A percentile compares a stretch with the other conserved stretches of the same genome.
Evolutionary conservation across 345 rosid species (phyloP).

Genomic region (Linum usitatissimum): DNA sequence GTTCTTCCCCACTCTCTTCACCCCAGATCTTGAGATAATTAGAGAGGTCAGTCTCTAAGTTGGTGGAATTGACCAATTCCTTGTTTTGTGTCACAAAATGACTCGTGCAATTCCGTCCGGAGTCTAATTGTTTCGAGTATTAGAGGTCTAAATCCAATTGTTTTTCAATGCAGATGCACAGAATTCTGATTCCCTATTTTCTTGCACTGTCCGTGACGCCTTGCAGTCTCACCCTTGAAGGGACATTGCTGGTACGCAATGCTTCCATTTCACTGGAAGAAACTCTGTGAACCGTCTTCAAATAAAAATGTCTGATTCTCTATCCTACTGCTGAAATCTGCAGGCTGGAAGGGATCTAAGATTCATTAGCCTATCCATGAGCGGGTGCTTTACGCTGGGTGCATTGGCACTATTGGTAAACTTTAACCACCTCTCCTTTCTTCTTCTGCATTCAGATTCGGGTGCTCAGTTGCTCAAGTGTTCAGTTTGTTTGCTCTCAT

Average conservation of each 20-base stretch:
- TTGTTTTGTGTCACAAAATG: not conserved
- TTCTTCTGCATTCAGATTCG: not conserved
- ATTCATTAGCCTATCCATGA: conserved; percentile 58
- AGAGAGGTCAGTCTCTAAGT: conserved; percentile 36
- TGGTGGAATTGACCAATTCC: not conserved
- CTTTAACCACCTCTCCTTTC: not conserved
- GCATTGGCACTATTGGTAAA: conserved; percentile 49
- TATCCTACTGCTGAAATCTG: not conserved
- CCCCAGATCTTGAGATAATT: conserved; percentile 48
- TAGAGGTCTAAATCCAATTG: not conserved
- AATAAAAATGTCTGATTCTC: too few relatives aligned
- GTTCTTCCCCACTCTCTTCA: conserved; percentile 63
- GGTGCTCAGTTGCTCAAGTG: not conserved
- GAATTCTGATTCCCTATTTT: conserved; percentile 54
- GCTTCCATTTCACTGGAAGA: too few relatives aligned
- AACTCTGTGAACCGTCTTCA: too few relatives aligned
- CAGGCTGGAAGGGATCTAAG: conserved; percentile 84
- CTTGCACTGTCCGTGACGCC: conserved; percentile 58
- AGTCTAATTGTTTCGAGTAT: not conserved
- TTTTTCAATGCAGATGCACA: conserved; percentile 67
- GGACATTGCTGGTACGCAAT: conserved; percentile 82
- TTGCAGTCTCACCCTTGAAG: conserved; percentile 70
- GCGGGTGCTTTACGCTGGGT: conserved; percentile 52
- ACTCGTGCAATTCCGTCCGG: too few relatives aligned
- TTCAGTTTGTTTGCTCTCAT: not conserved